Conservation (phyloP, 345 rosid genomes). For the Melastoma malabathricum region DNA sequence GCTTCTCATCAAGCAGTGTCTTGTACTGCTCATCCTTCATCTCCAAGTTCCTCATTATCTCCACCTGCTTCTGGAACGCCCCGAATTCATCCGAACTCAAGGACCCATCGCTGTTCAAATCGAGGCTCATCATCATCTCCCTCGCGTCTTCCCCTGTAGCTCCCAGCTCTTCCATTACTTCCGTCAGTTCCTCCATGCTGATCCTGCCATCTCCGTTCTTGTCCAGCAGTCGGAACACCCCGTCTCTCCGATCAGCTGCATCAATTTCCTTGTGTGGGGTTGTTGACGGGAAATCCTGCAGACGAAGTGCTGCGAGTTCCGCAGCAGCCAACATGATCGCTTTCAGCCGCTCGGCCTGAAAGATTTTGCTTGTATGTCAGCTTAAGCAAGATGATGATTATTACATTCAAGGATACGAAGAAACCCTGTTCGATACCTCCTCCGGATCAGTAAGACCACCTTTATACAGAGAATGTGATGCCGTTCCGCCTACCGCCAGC, state of each 20-base stretch:
- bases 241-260: conserved; percentile 35
- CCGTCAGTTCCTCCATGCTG: conserved; percentile 84
- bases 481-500: conserved; percentile 69
- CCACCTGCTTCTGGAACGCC: conserved; percentile 56
- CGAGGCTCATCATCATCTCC: conserved; percentile 94
- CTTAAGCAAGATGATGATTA: too few relatives aligned
- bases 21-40: neutral
- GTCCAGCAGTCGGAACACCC: conserved; percentile 65
- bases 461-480: conserved; percentile 84
- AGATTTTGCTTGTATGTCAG: too few relatives aligned
- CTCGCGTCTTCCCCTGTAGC: conserved; percentile 85
- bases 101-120: conserved; percentile 86
- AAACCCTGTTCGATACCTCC: conserved; percentile 30
- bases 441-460: conserved; percentile 78
- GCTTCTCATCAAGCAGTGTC: too few relatives aligned
- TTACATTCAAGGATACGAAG: neutral
- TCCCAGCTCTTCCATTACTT: conserved; percentile 96
- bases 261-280: conserved; percentile 27
- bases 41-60: neutral
- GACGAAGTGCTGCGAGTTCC: conserved; percentile 84
- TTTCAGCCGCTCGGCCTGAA: conserved; percentile 71
- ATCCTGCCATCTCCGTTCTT: conserved; percentile 92
- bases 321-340: conserved; percentile 96
- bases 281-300: conserved; percentile 54
- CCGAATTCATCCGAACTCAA: conserved; percentile 84